phyloP scores from a whole-genome alignment of 1,139 yeast genomes.

The Geotrichum klebahnii region DNA sequence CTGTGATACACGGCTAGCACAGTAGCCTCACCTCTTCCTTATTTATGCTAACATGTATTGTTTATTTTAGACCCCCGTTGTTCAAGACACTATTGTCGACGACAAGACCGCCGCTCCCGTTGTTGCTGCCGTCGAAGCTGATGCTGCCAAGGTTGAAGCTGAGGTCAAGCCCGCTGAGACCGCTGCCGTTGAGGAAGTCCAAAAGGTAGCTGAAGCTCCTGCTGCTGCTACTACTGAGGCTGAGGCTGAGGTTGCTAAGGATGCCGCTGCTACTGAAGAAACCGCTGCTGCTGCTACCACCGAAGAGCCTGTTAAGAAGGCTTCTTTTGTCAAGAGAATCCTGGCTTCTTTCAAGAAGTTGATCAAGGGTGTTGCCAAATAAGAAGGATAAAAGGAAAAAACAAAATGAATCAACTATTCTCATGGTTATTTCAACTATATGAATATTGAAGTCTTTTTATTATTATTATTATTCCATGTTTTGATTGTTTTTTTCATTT shows the following conservation, averaged over 20 bases:
- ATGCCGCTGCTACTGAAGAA: not conserved
- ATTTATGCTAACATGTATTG: no score
- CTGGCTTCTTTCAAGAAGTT: not conserved
- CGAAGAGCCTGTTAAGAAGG: slow-evolving; percentile 25
- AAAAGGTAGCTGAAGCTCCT: slow-evolving; percentile 27
- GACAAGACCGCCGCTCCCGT: slow-evolving; percentile 22
- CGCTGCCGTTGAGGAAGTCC: slow-evolving; percentile 27
- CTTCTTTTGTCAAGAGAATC: slow-evolving; percentile 16
- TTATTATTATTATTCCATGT: no score
- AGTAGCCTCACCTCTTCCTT: no score
- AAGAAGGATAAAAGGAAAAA: no score
- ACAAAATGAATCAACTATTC: no score
- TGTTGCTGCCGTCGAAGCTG: slow-evolving; percentile 22
- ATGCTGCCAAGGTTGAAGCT: slow-evolving; percentile 20
- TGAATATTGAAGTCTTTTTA: no score
- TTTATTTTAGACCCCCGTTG: no score
- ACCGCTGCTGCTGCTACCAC: slow-evolving; percentile 26
- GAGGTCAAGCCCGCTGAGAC: slow-evolving; percentile 24
- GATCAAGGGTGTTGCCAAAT: no score
- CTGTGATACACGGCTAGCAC: no score
- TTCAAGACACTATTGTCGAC: slow-evolving; percentile 25
- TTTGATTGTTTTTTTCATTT: no score
- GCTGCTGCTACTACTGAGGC: slow-evolving; percentile 5
- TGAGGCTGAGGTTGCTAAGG: slow-evolving; percentile 3
- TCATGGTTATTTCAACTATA: no score